Conservation (phyloP, 2,329 filamentous ascomycete species). For the Pseudopithomyces maydicus region DNA sequence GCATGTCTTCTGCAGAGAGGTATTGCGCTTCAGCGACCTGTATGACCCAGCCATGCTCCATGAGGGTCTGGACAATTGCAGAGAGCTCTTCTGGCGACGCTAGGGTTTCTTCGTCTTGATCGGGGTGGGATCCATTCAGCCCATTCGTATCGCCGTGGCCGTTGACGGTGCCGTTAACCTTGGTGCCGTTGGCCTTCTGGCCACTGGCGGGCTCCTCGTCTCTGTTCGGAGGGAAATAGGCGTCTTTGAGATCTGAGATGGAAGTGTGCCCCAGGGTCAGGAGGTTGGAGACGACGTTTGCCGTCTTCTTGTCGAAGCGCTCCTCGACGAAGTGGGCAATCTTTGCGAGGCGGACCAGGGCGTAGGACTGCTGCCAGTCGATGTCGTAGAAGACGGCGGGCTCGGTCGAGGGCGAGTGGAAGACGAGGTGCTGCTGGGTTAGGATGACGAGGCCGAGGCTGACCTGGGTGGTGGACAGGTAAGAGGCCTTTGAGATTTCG, state of each 20-base stretch:
- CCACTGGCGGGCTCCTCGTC: constrained; percentile 38
- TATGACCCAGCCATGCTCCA: constrained; percentile 71
- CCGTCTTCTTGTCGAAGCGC: constrained; percentile 75
- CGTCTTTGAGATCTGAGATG: constrained; percentile 70
- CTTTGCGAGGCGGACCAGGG: constrained; percentile 79
- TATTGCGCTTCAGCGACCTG: constrained; percentile 59
- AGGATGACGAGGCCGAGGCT: constrained; percentile 83
- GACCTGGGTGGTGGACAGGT: constrained; percentile 74
- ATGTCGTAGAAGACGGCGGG: constrained; percentile 79
- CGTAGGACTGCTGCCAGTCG: constrained; percentile 79
- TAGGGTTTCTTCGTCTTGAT: constrained; percentile 25
- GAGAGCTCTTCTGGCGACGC: constrained; percentile 46
- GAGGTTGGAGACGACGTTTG: constrained; percentile 74
- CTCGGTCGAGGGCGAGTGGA: constrained; percentile 69
- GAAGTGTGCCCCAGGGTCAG: constrained; percentile 78
- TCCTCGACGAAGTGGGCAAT: constrained; percentile 76
- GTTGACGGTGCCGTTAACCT: constrained; percentile 21
- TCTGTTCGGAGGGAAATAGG: constrained; percentile 55
- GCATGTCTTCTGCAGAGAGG: constrained; percentile 61
- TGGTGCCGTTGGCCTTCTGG: constrained; percentile 24
- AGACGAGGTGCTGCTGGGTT: constrained; percentile 85
- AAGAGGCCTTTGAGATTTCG: constrained; percentile 73
- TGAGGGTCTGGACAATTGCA: constrained; percentile 53
- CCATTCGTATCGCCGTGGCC: not conserved
- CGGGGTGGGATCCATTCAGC: constrained; percentile 1